Conservation (phyloP, 495 filamentous ascomycete species). For the Aspergillus bertholletiae region DNA sequence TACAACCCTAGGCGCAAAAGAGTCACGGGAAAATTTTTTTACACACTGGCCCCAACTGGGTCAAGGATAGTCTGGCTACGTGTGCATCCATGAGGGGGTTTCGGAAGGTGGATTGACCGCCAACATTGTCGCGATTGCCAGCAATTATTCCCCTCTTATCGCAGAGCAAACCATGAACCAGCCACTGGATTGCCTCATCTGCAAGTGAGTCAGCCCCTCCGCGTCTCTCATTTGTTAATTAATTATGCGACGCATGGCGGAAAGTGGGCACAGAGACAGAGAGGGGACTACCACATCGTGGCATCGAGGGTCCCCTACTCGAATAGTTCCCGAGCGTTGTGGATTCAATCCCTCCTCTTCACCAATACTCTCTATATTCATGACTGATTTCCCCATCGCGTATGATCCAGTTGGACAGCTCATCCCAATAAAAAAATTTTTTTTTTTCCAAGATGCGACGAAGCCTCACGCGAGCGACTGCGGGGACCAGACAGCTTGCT, state of each 20-base stretch:
- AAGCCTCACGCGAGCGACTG: neutral
- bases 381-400: neutral
- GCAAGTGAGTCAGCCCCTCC: neutral
- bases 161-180: neutral
- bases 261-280: neutral
- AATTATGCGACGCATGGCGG: neutral
- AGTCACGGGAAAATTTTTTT: no score
- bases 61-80: constrained; percentile 28
- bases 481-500: neutral
- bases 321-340: neutral
- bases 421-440: neutral
- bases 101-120: constrained; percentile 14
- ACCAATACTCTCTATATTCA: neutral
- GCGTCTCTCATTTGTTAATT: neutral
- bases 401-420: neutral
- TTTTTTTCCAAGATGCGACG: neutral
- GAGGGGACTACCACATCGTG: neutral
- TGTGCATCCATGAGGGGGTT: constrained; percentile 33
- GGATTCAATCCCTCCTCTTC: neutral
- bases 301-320: neutral
- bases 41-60: constrained; percentile 20
- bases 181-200: neutral
- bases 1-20: constrained; percentile 15
- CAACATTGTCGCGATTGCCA: constrained; percentile 16
- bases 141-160: constrained; percentile 9